Base-by-base conservation (phyloP, 2,329 filamentous ascomycete genomes). In the Curvularia sp. region DNA sequence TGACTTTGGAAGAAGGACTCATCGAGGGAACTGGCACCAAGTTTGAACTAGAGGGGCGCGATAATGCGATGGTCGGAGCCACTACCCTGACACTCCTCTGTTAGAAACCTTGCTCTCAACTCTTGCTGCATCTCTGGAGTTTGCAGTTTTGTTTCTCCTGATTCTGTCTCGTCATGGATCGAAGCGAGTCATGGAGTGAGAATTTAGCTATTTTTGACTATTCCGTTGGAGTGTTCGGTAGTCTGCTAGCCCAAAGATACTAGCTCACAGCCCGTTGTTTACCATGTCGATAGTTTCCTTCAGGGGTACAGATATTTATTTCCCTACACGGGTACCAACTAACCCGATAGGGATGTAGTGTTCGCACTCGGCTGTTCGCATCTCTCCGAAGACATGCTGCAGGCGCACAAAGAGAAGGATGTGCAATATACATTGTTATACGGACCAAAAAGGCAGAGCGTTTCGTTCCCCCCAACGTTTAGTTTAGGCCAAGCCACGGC, bases 201-300 rank as follows among this genome's bases (percentile, higher is more conserved):
- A 55, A 54, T 48, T 55, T 62, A 42, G 49, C 47, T 59, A 60
- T 60, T 64, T 64, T 62, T 62, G 54, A 43, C 25, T 18, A 7
- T 32, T 27, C 34, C 43, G 54, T 23, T 59, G 34, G 23, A 12
- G 57, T 58, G 64, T 58, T 53, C 54, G 8, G 23, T 42, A 15
- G 8, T 13, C 4, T 15, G 36, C 61, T 57, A 60, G 32, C 12
- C 2, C 10, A 42, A 25, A 42, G 15, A 5, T 2, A 13, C n/a
- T 64, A 62, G 59, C 27, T 32, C 25, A 6, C 41, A 25, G 55
- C 27, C 56, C 54, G 53, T 55, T 55, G 61, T 60, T 64, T 58
- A 49, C 49, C 50, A 58, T 57, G 43, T 60, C 61, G 41, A 64
- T 65, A 65, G 45, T 58, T 46, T 42, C 32, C 50, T 43, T 13